These are phyloP conservation scores for Erucastrum elatum DNA, from an alignment of 345 rosid species.

Conservation along the genomic window DNA sequence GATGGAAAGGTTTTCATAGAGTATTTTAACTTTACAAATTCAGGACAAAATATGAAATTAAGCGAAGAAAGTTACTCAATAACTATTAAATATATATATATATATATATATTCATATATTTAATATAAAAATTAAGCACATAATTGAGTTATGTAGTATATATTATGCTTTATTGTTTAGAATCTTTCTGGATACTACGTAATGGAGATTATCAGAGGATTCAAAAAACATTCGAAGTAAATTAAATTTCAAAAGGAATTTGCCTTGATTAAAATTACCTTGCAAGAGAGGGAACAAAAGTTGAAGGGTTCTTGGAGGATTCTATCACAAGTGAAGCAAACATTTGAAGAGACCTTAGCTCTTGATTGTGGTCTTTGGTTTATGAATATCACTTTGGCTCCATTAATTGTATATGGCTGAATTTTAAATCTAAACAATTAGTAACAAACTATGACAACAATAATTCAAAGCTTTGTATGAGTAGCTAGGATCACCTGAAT, in stretches of 20 bases:
- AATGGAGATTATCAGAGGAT: neutral
- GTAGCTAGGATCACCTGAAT: constrained; percentile 59
- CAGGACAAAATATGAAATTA: neutral
- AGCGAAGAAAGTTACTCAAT: neutral
- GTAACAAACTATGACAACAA: neutral
- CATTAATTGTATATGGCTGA: constrained; percentile 92
- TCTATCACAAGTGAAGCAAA: constrained; percentile 92
- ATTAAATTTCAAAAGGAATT: neutral
- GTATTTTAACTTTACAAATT: neutral
- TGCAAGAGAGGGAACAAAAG: constrained; percentile 95
- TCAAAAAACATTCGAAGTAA: neutral
- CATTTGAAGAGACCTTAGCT: constrained; percentile 74
- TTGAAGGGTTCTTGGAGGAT: constrained; percentile 90
- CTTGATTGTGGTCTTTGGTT: constrained; percentile 89
- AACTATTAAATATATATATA: neutral
- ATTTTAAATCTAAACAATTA: neutral
- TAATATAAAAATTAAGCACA: neutral
- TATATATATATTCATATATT: neutral
- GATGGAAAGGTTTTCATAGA: neutral
- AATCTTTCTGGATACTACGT: neutral
- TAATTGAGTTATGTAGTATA: neutral
- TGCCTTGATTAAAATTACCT: constrained; percentile 47
- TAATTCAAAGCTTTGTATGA: neutral
- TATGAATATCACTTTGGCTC: constrained; percentile 92
- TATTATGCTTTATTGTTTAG: neutral